Conservation (phyloP, 768 basidiomycete species). For the Boletus rufocinnamomeus region DNA sequence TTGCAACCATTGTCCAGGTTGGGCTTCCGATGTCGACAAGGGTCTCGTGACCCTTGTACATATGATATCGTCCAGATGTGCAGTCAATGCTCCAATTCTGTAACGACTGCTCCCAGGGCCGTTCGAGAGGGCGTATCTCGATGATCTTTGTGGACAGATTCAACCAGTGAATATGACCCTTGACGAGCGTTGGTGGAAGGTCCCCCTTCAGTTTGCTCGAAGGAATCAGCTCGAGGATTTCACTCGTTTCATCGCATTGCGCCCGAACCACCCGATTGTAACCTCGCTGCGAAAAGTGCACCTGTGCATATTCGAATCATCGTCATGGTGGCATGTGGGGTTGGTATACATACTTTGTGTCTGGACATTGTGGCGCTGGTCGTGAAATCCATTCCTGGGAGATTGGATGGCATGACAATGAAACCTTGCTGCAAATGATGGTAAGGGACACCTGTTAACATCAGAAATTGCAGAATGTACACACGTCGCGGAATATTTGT, state of each 20-base stretch:
- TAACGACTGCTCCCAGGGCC: slow-evolving; percentile 19
- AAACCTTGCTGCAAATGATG: neutral
- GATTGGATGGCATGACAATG: neutral
- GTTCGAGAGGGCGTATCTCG: slow-evolving; percentile 25
- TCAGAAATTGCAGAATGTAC: neutral
- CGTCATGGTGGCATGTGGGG: neutral
- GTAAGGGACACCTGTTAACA: neutral
- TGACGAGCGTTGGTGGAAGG: slow-evolving; percentile 18
- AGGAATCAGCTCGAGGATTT: slow-evolving; percentile 25
- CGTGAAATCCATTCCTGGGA: neutral
- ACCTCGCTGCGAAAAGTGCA: slow-evolving; percentile 16
- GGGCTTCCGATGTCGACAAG: slow-evolving; percentile 26
- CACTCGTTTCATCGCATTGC: neutral
- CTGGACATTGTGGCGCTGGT: neutral
- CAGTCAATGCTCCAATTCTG: slow-evolving; percentile 25
- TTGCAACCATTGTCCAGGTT: slow-evolving; percentile 22
- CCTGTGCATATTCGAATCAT: slow-evolving; percentile 1
- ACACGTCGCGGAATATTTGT: slow-evolving; percentile 1
- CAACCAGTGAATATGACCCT: slow-evolving; percentile 28
- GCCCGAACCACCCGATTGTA: slow-evolving; percentile 11
- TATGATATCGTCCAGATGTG: neutral
- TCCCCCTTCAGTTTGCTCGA: slow-evolving; percentile 10
- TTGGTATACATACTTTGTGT: slow-evolving; percentile 5
- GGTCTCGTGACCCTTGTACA: neutral
- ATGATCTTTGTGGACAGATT: slow-evolving; percentile 15